A percentile compares a stretch with the other conserved stretches of the same genome.
Evolutionary conservation across 495 filamentous ascomycete species (phyloP).

Genomic region (Friedmanniomyces endolithicus): DNA sequence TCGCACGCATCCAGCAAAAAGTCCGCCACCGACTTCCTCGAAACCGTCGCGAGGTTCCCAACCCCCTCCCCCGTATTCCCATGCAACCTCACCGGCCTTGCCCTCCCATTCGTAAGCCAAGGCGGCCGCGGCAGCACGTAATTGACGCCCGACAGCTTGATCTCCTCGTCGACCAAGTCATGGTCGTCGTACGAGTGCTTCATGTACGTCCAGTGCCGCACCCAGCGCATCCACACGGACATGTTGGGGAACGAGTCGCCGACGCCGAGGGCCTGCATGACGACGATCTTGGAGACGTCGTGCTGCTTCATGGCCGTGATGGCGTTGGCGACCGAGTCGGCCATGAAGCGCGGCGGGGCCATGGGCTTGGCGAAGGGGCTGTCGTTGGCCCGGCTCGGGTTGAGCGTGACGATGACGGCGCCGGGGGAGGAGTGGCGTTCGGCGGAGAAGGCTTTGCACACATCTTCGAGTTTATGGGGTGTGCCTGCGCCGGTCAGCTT

Average conservation of each 20-base stretch:
- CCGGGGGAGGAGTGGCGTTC: not conserved
- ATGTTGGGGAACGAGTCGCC: conserved; percentile 9
- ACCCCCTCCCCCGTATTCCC: conserved; percentile 6
- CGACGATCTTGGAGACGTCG: conserved; percentile 5
- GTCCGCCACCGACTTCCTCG: conserved; percentile 4
- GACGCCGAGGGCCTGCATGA: conserved; percentile 14
- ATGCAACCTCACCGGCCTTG: not conserved
- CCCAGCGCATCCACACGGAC: conserved; percentile 9
- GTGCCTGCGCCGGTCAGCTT: conserved; percentile 1
- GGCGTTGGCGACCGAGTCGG: conserved; percentile 7
- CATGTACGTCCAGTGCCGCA: conserved; percentile 11
- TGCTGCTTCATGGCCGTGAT: conserved; percentile 7
- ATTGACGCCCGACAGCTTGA: conserved; percentile 5
- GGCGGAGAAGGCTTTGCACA: conserved; percentile 21
- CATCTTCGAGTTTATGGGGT: conserved; percentile 25
- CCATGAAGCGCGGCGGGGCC: conserved; percentile 12
- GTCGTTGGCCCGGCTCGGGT: not conserved
- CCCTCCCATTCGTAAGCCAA: conserved; percentile 1
- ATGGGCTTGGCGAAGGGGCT: conserved; percentile 7
- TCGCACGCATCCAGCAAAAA: conserved; percentile 6
- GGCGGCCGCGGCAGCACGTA: conserved; percentile 10
- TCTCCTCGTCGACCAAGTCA: conserved; percentile 9
- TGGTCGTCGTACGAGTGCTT: conserved; percentile 13
- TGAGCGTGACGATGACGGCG: conserved; percentile 14
- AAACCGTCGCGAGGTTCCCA: conserved; percentile 4